These are phyloP conservation scores for Herpetospermum pedunculosum DNA, from an alignment of 306 rosid species.

Conservation along the genomic window DNA sequence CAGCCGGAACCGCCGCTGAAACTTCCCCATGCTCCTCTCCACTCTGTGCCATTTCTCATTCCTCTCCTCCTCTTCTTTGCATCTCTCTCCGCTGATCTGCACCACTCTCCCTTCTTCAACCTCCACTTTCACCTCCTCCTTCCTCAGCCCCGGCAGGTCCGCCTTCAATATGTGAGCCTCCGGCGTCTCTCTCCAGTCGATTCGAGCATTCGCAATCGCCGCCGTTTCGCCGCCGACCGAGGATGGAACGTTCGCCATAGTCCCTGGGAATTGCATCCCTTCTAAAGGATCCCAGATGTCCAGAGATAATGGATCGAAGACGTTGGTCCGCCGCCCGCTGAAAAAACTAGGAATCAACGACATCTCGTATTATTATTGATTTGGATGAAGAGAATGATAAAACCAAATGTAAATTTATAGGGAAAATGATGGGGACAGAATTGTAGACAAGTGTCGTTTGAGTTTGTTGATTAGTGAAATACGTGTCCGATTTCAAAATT, in stretches of 20 bases:
- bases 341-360: background rate
- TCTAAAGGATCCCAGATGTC: background rate
- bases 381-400: too few species aligned
- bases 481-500: too few species aligned
- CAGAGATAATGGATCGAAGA: background rate
- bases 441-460: too few species aligned
- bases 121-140: constrained; percentile 6
- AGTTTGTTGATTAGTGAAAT: too few species aligned
- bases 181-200: constrained; percentile 4
- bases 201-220: background rate
- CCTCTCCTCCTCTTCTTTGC: background rate
- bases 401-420: background rate
- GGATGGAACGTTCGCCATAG: background rate
- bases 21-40: constrained; percentile 2
- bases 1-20: background rate
- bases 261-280: background rate
- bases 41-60: constrained; percentile 4
- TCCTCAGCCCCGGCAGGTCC: constrained; percentile 2
- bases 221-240: background rate
- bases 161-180: background rate
- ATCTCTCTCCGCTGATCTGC: background rate
- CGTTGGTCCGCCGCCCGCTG: background rate
- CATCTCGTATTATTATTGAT: too few species aligned
- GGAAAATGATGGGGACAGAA: too few species aligned
- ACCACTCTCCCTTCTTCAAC: background rate